Percentiles rank a stretch among this genome's conserved stretches.
These are phyloP conservation scores for Atractiella rhizophila DNA, from an alignment of 768 basidiomycete genomes.

Conservation along the genomic window DNA sequence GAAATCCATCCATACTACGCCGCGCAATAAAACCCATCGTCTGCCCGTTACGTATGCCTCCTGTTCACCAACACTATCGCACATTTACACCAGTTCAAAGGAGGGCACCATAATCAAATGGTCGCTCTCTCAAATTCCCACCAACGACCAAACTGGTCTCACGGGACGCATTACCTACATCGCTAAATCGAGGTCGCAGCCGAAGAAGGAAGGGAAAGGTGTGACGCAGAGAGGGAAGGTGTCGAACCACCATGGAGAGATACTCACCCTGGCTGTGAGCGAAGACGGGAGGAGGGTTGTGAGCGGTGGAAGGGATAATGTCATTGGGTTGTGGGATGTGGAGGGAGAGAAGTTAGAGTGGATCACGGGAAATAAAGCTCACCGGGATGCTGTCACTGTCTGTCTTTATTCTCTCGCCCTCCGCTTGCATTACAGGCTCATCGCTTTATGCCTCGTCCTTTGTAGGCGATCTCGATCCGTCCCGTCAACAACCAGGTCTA, in stretches of 20 bases:
- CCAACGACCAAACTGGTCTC: conserved; percentile 14
- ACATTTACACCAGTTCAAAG: conserved; percentile 72
- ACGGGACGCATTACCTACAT: conserved; percentile 5
- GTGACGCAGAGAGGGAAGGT: conserved; percentile 36
- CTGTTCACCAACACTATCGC: conserved; percentile 41
- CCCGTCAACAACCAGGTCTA: conserved; percentile 52
- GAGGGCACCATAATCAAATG: conserved; percentile 73
- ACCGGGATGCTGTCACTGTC: conserved; percentile 43
- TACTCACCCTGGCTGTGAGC: conserved; percentile 58
- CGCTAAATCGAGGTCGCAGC: conserved; percentile 3
- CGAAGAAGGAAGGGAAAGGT: conserved; percentile 20
- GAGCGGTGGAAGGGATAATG: conserved; percentile 61
- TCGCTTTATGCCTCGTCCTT: background rate
- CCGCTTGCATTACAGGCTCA: conserved; percentile 7
- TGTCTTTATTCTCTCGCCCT: conserved; percentile 25
- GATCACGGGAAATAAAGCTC: conserved; percentile 57
- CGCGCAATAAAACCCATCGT: conserved; percentile 39
- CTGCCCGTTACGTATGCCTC: conserved; percentile 59
- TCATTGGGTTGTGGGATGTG: conserved; percentile 63
- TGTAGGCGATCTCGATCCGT: conserved; percentile 44
- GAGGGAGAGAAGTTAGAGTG: conserved; percentile 36
- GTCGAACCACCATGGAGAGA: conserved; percentile 36
- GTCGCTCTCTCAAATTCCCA: conserved; percentile 33
- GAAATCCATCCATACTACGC: conserved; percentile 20
- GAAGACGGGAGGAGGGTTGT: conserved; percentile 61